Percentiles rank a stretch among this genome's conserved stretches.
Conservation (phyloP, 305 asterid genomes). For the Solanum aculeatissimum region DNA sequence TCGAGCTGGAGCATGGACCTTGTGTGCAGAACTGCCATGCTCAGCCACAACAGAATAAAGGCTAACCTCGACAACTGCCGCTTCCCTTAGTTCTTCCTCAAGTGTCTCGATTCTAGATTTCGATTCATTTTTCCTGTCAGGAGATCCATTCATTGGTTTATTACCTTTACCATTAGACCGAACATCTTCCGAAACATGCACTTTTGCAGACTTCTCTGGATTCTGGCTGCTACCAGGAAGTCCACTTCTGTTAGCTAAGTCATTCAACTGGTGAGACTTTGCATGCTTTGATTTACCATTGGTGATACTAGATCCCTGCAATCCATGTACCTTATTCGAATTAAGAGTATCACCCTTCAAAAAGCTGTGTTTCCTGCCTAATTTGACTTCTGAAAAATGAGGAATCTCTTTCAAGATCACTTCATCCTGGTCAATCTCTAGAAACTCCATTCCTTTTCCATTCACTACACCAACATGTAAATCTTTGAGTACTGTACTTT, state of each 20-base stretch:
- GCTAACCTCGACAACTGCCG: constrained; percentile 73
- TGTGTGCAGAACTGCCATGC: constrained; percentile 68
- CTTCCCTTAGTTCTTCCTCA: constrained; percentile 79
- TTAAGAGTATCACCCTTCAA: constrained; percentile 18
- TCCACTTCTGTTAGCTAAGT: constrained; percentile 26
- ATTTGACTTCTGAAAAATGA: constrained; percentile 12
- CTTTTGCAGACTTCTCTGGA: constrained; percentile 32
- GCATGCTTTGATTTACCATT: constrained; percentile 41
- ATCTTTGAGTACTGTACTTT: background rate
- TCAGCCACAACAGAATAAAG: constrained; percentile 75
- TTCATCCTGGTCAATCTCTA: constrained; percentile 3
- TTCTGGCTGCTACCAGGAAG: constrained; percentile 6
- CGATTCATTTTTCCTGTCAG: constrained; percentile 36
- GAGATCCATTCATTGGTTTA: constrained; percentile 14
- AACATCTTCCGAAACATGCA: constrained; percentile 16
- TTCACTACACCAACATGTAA: background rate
- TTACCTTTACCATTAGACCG: constrained; percentile 16
- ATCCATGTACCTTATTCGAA: constrained; percentile 21
- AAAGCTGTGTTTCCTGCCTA: constrained; percentile 23
- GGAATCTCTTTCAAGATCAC: background rate
- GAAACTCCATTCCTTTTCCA: background rate
- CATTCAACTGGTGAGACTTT: constrained; percentile 34
- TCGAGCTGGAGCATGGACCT: constrained; percentile 90
- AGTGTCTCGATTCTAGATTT: constrained; percentile 47
- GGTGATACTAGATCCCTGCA: constrained; percentile 16